Evolutionary conservation across 169 alveolate species (phyloP).

Genomic region (Amoebophrya sp.): DNA sequence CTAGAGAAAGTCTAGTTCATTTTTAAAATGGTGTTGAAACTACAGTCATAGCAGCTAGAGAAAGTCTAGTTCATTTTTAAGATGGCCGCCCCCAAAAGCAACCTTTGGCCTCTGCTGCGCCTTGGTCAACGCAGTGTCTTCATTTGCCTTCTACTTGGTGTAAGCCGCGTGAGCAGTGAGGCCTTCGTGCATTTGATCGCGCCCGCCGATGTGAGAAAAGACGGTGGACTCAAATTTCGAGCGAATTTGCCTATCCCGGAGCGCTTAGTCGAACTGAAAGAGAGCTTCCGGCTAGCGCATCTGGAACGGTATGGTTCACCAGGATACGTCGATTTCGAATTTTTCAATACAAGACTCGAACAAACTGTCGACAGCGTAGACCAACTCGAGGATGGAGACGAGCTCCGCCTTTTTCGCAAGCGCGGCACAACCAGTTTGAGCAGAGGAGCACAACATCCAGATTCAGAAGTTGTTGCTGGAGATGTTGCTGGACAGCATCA

Average conservation of each 20-base stretch:
- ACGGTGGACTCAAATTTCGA: background rate
- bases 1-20: too few relatives aligned
- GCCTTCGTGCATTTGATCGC: background rate
- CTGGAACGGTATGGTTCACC: background rate
- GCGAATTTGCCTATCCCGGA: background rate
- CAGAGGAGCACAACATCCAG: too few relatives aligned
- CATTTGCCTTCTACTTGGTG: too few relatives aligned
- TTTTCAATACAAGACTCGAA: background rate
- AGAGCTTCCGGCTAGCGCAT: background rate
- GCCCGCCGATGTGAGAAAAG: background rate
- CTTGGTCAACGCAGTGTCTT: too few relatives aligned
- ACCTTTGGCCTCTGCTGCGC: too few relatives aligned
- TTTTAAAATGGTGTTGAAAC: too few relatives aligned
- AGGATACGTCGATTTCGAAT: background rate
- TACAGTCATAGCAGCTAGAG: too few relatives aligned
- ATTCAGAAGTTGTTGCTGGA: too few relatives aligned
- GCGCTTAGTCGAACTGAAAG: background rate
- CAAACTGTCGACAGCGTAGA: background rate
- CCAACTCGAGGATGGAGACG: background rate
- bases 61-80: too few relatives aligned
- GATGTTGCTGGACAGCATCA: too few relatives aligned
- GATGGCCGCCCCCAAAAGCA: too few relatives aligned
- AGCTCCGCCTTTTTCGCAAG: background rate
- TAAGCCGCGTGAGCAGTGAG: background rate
- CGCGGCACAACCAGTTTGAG: too few relatives aligned